Base-by-base conservation (phyloP, 257 asterid genomes). In the Fraxinus quadrangulata region DNA sequence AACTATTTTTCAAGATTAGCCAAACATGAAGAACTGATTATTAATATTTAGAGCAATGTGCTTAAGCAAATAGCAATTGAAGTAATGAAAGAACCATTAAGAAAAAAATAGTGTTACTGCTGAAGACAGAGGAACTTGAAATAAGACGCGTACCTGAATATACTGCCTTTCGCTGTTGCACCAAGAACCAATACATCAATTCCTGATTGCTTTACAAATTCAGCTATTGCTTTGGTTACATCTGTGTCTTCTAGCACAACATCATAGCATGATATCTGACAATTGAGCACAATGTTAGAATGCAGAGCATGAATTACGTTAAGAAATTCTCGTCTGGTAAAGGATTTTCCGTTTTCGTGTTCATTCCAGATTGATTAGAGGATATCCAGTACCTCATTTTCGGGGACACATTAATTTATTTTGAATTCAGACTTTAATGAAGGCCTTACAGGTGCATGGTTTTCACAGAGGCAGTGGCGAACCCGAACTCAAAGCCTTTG, bases 161-260 rank as follows among this genome's bases (percentile, higher is more conserved):
- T 47, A 49, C 81, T 70, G 3, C 88, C 83, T 85, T 85, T 87
- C 23, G 85, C 68, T 19, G 88, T 77, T n/a, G 89, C 85, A 71
- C 91, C 88, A 65, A 86, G 85, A 74, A 84, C 84, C 77, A 87
- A 42, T 30, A 87, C 73, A 33, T 87, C 86, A 23, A 87, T 56
- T 28, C 85, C 86, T 37, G 86, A 70, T 74, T 82, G 85, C 77
- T 84, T 78, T 12, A 83, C 82, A 82, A 77, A 85, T 63, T 87
- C 89, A 40, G 79, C 37, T 69, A 87, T 51, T 61, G 89, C 89
- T 84, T 69, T 87, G 26, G 76, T 79, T 66, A 83, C 75, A 77
- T 85, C 91, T 9, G 51, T 51, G 47, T 87, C 91, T 69, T 87
- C 89, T 51, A 87, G 28, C 79, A 87, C 81, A 14, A 84, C 79